A percentile compares a stretch with the other conserved stretches of the same genome.
Evolutionary conservation across 2,329 filamentous ascomycete species (phyloP).

Genomic region (Cyphellophora europaea): DNA sequence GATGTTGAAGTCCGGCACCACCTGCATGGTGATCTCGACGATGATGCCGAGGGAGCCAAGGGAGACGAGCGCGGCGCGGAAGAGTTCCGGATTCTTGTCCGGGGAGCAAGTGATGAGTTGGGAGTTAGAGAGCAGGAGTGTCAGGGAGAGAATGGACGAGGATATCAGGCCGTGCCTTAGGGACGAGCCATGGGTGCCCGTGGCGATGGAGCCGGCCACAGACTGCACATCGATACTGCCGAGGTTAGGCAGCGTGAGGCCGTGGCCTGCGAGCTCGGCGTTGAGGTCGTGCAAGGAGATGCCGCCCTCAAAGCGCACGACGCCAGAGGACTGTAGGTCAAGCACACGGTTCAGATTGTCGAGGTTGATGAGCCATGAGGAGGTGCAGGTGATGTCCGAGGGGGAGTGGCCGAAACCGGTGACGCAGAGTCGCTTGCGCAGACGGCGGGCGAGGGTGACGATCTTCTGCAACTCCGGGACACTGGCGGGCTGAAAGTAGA

Average conservation of each 20-base stretch:
- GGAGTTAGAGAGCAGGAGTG: conserved; percentile 75
- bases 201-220: conserved; percentile 83
- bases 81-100: conserved; percentile 64
- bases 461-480: conserved; percentile 75
- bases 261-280: conserved; percentile 60
- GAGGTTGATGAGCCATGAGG: conserved; percentile 88
- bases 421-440: conserved; percentile 70
- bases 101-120: conserved; percentile 60
- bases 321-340: conserved; percentile 47
- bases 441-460: conserved; percentile 69
- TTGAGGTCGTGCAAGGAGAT: conserved; percentile 72
- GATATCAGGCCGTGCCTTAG: conserved; percentile 75
- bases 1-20: conserved; percentile 72
- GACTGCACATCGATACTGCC: conserved; percentile 94
- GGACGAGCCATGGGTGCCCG: conserved; percentile 86
- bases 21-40: conserved; percentile 76
- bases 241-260: conserved; percentile 80
- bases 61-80: conserved; percentile 77
- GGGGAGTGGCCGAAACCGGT: conserved; percentile 91
- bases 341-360: conserved; percentile 71
- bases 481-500: conserved; percentile 78
- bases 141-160: conserved; percentile 63
- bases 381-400: conserved; percentile 83
- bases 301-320: conserved; percentile 75
- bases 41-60: conserved; percentile 87